Evolutionary conservation across 2,329 filamentous ascomycete genomes (phyloP), one percentile per base, ranked within the genome.

Genomic region (Phaeosphaeria sp.): DNA sequence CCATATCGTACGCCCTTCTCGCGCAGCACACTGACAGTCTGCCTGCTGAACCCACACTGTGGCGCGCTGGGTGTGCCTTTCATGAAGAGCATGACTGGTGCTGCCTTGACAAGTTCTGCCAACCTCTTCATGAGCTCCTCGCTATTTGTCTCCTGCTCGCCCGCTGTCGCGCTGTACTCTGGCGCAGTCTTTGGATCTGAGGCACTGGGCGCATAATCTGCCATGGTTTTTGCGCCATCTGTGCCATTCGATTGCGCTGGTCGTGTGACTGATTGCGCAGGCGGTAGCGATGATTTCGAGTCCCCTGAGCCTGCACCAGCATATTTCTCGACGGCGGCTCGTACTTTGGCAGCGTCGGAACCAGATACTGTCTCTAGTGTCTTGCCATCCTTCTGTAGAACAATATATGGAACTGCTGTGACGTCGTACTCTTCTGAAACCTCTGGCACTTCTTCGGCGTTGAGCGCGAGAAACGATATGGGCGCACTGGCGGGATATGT

Each of bases 51-150:
- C 2, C 95, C 93, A 72, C 93, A 97, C 78, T 96, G 91, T 1
- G 93, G 93, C 30, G 87, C 85, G 64, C 89, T 91, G 0, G 93
- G 93, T 2, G 92, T 96, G n/a, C 93, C 93, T 82, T 97, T 97
- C 92, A 97, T 97, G 79, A 99, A 99, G 25, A 99, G 83, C 95
- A 99, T 99, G 30, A 99, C 93, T 0, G 93, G 92, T 30, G 95
- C 94, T 5, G 95, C 95, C 81, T 94, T 96, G 66, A 98, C 94
- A 36, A 99, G 84, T 67, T 96, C 91, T 20, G 80, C 85, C 39
- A 99, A 83, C 30, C 94, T 85, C 77, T 90, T 89, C 78, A 92
- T 89, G 53, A 99, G 81, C 65, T 96, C 93, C 76, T 97, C 92
- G 80, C 94, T 94, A 50, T 85, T 76, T 18, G 68, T 84, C 77